Percentiles rank a stretch among this genome's conserved stretches.
These are phyloP conservation scores for Bretschneidera sinensis DNA, from an alignment of 345 rosid species.

Conservation along the genomic window DNA sequence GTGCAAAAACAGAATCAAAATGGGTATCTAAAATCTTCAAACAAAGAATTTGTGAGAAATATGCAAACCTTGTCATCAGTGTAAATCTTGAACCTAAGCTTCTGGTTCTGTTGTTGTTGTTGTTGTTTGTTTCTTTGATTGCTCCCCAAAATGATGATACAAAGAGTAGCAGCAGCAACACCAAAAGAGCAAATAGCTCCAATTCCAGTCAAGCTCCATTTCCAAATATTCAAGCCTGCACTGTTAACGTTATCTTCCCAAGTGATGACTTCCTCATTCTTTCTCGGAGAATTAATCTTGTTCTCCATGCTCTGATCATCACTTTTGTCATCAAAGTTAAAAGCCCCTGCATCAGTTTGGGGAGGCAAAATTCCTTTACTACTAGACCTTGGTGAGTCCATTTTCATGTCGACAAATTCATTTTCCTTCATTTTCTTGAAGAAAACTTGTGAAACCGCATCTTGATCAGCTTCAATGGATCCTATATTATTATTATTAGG, in stretches of 20 bases:
- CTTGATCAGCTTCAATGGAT: constrained; percentile 40
- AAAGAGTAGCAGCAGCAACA: constrained; percentile 86
- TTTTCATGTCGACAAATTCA: constrained; percentile 95
- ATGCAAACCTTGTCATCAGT: constrained; percentile 63
- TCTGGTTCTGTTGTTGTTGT: constrained; percentile 37
- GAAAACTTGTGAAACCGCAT: constrained; percentile 72
- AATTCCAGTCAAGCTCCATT: constrained; percentile 73
- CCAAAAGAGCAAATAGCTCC: constrained; percentile 93
- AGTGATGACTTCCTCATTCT: constrained; percentile 18
- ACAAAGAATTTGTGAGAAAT: neutral
- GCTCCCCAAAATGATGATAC: constrained; percentile 56
- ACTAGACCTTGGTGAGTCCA: constrained; percentile 64
- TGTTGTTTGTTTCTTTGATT: constrained; percentile 48
- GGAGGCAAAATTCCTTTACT: constrained; percentile 24
- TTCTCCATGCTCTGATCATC: constrained; percentile 27
- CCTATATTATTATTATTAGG: constrained; percentile 5
- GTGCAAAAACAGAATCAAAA: neutral
- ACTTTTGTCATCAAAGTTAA: constrained; percentile 32
- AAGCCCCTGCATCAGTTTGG: constrained; percentile 40
- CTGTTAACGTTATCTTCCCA: constrained; percentile 36
- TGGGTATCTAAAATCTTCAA: no score
- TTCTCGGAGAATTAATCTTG: constrained; percentile 33
- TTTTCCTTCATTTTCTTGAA: constrained; percentile 78
- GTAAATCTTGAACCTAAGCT: constrained; percentile 62
- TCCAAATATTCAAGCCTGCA: constrained; percentile 61